phyloP scores from a whole-genome alignment of 1,284 basidiomycete genomes.

The Neolentinus lepideus region DNA sequence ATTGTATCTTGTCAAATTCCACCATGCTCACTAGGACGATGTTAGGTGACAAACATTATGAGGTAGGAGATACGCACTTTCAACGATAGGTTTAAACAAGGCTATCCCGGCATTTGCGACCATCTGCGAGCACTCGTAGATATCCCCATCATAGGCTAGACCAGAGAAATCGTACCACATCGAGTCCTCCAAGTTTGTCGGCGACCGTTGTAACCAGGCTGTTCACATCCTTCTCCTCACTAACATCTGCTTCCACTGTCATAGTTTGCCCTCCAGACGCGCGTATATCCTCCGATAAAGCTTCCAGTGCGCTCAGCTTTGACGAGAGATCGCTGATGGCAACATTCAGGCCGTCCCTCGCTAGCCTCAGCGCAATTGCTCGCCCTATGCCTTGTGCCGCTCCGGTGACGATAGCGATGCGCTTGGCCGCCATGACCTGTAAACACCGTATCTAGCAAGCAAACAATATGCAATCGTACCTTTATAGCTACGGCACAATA shows the following conservation, averaged over 20 bases:
- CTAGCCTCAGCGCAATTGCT: slow-evolving; percentile 18
- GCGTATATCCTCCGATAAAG: slow-evolving; percentile 15
- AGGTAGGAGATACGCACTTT: slow-evolving; percentile 5
- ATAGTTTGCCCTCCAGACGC: slow-evolving; percentile 13
- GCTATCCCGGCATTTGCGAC: slow-evolving; percentile 23
- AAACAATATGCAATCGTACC: too few species aligned
- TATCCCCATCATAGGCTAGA: too few species aligned
- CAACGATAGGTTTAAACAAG: slow-evolving; percentile 8
- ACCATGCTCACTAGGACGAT: slow-evolving; percentile 7
- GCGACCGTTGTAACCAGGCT: slow-evolving; percentile 19
- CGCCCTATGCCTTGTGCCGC: slow-evolving; percentile 19
- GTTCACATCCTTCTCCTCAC: slow-evolving; percentile 22
- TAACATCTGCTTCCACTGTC: slow-evolving; percentile 20
- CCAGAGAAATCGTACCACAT: slow-evolving; percentile 14
- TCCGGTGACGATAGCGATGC: slow-evolving; percentile 18
- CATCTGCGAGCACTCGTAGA: slow-evolving; percentile 16
- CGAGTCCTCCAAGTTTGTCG: slow-evolving; percentile 19
- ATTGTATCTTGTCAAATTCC: slow-evolving; percentile 21
- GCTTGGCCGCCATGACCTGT: too few species aligned
- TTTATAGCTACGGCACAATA: too few species aligned
- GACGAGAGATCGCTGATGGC: slow-evolving; percentile 20
- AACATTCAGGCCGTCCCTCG: slow-evolving; percentile 19
- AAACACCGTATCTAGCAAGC: too few species aligned
- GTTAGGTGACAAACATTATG: neutral
- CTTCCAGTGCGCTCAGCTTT: slow-evolving; percentile 9